These are phyloP conservation scores for Gossypium anomalum DNA, from an alignment of 345 rosid species.

Conservation along the genomic window DNA sequence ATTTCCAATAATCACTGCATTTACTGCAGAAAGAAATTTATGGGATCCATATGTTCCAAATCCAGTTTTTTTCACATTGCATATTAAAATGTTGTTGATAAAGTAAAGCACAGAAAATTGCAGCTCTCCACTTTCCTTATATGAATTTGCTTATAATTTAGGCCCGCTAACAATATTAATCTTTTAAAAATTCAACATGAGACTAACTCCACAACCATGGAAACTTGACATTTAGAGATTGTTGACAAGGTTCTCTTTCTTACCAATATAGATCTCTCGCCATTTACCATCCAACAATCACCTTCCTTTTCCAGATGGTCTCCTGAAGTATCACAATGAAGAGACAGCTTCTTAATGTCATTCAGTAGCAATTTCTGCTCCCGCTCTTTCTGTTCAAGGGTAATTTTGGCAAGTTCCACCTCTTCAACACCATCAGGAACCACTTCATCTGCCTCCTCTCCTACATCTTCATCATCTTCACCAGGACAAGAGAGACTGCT, in stretches of 20 bases:
- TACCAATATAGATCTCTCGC: conserved; percentile 41
- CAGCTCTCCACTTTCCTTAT: not conserved
- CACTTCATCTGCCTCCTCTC: conserved; percentile 95
- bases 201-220: not conserved
- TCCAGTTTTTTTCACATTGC: not conserved
- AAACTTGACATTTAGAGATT: conserved; percentile 1
- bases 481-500: conserved; percentile 79
- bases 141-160: not conserved
- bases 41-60: not conserved
- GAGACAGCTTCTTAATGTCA: conserved; percentile 77
- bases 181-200: not conserved
- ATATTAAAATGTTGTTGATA: not conserved
- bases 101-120: not conserved
- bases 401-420: conserved; percentile 87
- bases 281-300: conserved; percentile 43
- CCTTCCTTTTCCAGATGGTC: conserved; percentile 40
- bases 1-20: not conserved
- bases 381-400: conserved; percentile 76
- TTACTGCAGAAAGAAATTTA: conserved; percentile 2
- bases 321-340: conserved; percentile 43
- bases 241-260: conserved; percentile 18
- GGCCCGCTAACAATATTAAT: not conserved
- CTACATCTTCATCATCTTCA: conserved; percentile 95
- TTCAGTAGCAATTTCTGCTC: conserved; percentile 66
- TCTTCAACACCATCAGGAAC: conserved; percentile 98